phyloP scores from a whole-genome alignment of 2,329 filamentous ascomycete genomes.

The Trichoderma afroharzianum region DNA sequence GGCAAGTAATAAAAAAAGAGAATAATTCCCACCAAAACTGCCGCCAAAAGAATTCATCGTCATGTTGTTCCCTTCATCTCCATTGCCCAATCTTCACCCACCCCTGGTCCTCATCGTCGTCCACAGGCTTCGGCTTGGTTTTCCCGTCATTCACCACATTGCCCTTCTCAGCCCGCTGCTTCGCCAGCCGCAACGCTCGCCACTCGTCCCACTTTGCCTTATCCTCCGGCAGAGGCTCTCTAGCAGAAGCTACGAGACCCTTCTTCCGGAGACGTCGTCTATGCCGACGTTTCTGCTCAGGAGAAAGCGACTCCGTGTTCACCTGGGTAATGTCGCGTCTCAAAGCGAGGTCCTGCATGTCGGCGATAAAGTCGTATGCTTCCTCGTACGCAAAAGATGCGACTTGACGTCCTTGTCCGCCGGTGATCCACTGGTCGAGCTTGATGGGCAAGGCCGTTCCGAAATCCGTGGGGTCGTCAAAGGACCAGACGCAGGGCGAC shows the following conservation, averaged over 20 bases:
- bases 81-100: slow-evolving; percentile 26
- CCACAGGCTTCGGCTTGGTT: slow-evolving; percentile 32
- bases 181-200: slow-evolving; percentile 39
- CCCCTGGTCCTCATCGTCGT: slow-evolving; percentile 23
- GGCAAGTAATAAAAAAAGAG: not conserved
- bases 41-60: not conserved
- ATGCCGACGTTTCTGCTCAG: slow-evolving; percentile 46
- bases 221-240: slow-evolving; percentile 37
- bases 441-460: slow-evolving; percentile 60
- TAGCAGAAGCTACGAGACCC: slow-evolving; percentile 38
- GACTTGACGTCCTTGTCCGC: slow-evolving; percentile 45
- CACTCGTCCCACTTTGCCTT: slow-evolving; percentile 43
- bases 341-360: slow-evolving; percentile 44
- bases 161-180: slow-evolving; percentile 39
- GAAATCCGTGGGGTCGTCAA: slow-evolving; percentile 56
- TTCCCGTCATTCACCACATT: slow-evolving; percentile 36
- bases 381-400: slow-evolving; percentile 40
- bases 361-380: slow-evolving; percentile 44
- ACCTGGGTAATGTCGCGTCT: slow-evolving; percentile 44
- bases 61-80: not conserved
- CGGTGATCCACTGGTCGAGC: slow-evolving; percentile 58
- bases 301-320: slow-evolving; percentile 42
- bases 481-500: slow-evolving; percentile 51
- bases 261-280: slow-evolving; percentile 49
- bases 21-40: not conserved